Percentiles rank a stretch among this genome's conserved stretches.
Evolutionary conservation across 495 filamentous ascomycete genomes (phyloP).

Genomic region (Xylaria sp.): DNA sequence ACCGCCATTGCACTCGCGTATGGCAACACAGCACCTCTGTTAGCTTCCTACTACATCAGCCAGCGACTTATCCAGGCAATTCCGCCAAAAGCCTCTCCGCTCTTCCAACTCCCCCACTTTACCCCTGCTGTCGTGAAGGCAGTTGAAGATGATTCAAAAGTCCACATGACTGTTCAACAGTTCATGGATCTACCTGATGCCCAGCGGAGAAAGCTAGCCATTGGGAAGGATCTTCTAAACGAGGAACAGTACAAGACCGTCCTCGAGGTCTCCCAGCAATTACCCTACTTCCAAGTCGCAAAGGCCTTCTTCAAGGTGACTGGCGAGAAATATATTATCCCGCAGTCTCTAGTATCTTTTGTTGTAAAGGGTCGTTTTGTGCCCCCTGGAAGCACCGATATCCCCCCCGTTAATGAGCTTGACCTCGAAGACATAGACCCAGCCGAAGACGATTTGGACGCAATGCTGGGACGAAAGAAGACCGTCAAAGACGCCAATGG

Average conservation of each 20-base stretch:
- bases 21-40: conserved; percentile 79
- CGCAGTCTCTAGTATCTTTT: conserved; percentile 90
- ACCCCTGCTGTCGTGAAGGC: conserved; percentile 74
- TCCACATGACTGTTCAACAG: conserved; percentile 78
- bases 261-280: conserved; percentile 75
- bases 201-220: conserved; percentile 70
- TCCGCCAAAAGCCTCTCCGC: conserved; percentile 79
- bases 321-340: conserved; percentile 90
- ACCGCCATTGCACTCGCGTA: conserved; percentile 85
- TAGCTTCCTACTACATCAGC: conserved; percentile 80
- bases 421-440: conserved; percentile 93
- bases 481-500: conserved; percentile 66
- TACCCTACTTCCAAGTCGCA: conserved; percentile 84
- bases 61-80: conserved; percentile 92
- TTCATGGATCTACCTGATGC: conserved; percentile 85
- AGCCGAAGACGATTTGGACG: conserved; percentile 90
- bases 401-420: conserved; percentile 74
- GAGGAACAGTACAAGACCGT: conserved; percentile 79
- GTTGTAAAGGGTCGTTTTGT: conserved; percentile 95
- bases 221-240: conserved; percentile 73
- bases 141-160: conserved; percentile 77
- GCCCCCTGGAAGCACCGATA: conserved; percentile 76
- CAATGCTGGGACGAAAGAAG: conserved; percentile 78
- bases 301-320: conserved; percentile 98
- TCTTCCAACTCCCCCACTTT: conserved; percentile 91